Conservation (phyloP, 2,329 filamentous ascomycete species). For the Phyllosticta citribraziliensis region DNA sequence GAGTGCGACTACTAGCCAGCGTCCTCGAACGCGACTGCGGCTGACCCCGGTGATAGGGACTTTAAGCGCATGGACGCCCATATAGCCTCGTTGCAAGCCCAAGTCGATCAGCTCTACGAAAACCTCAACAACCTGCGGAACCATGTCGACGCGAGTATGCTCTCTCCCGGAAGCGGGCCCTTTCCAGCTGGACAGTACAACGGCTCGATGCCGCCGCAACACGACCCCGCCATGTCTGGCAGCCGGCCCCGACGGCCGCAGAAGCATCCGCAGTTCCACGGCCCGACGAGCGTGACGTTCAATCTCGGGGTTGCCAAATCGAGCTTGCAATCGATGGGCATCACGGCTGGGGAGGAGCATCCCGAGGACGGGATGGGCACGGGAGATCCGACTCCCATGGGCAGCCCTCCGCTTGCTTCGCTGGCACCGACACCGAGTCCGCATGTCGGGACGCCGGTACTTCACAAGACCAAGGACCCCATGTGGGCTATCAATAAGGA, state of each 20-base stretch:
- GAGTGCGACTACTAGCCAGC: constrained; percentile 40
- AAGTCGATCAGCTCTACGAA: constrained; percentile 68
- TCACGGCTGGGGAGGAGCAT: constrained; percentile 53
- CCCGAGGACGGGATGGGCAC: constrained; percentile 50
- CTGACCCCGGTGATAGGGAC: constrained; percentile 41
- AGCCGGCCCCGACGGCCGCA: constrained; percentile 13
- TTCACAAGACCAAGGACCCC: constrained; percentile 55
- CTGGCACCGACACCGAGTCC: constrained; percentile 14
- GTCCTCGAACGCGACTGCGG: background rate
- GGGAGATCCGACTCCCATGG: constrained; percentile 43
- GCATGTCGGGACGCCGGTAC: constrained; percentile 11
- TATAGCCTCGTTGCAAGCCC: constrained; percentile 66
- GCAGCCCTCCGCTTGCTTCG: constrained; percentile 31
- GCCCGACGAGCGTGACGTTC: constrained; percentile 76
- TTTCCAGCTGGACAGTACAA: constrained; percentile 19
- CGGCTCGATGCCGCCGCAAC: constrained; percentile 25
- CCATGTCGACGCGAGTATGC: constrained; percentile 27
- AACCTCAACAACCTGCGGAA: constrained; percentile 58
- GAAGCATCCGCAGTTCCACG: constrained; percentile 60
- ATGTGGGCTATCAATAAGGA: constrained; percentile 69
- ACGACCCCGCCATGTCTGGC: constrained; percentile 12
- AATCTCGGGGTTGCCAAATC: constrained; percentile 79
- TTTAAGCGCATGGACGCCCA: constrained; percentile 73
- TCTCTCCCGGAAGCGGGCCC: constrained; percentile 5
- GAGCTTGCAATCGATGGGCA: constrained; percentile 83